These are phyloP conservation scores for Saturnispora besseyi DNA, from an alignment of 805 yeast genomes.

Conservation along the genomic window DNA sequence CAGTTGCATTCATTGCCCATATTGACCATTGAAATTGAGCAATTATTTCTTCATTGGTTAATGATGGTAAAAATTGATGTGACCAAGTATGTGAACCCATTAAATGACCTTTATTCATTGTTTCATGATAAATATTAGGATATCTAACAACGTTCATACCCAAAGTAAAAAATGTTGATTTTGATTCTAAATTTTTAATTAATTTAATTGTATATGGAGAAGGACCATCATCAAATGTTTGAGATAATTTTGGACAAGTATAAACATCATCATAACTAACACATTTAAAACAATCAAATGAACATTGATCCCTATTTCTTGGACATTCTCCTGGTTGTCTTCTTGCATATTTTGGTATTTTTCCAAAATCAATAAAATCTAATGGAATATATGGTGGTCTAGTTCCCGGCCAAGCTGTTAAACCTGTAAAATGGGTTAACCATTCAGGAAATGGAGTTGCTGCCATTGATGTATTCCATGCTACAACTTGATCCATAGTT, in stretches of 20 bases:
- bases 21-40: slow-evolving; percentile 93
- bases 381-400: slow-evolving; percentile 85
- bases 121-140: slow-evolving; percentile 61
- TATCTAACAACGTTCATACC: slow-evolving; percentile 71
- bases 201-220: slow-evolving; percentile 58
- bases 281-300: slow-evolving; percentile 82
- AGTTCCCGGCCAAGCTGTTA: slow-evolving; percentile 73
- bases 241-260: slow-evolving; percentile 68
- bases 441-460: slow-evolving; percentile 55
- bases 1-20: slow-evolving; percentile 97
- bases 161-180: slow-evolving; percentile 74
- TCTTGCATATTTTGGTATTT: slow-evolving; percentile 40
- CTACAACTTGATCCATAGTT: background rate
- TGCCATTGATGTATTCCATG: slow-evolving; percentile 21
- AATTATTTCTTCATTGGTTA: slow-evolving; percentile 70
- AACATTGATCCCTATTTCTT: slow-evolving; percentile 46
- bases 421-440: slow-evolving; percentile 67
- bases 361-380: slow-evolving; percentile 52
- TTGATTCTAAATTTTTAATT: slow-evolving; percentile 40
- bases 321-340: slow-evolving; percentile 57
- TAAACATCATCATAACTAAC: slow-evolving; percentile 65
- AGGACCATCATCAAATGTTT: slow-evolving; percentile 96
- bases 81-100: slow-evolving; percentile 91
- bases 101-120: slow-evolving; percentile 59
- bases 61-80: slow-evolving; percentile 72